Base-by-base conservation (phyloP, 371 early-diverging fungal species). In the Funneliformis caledonium region DNA sequence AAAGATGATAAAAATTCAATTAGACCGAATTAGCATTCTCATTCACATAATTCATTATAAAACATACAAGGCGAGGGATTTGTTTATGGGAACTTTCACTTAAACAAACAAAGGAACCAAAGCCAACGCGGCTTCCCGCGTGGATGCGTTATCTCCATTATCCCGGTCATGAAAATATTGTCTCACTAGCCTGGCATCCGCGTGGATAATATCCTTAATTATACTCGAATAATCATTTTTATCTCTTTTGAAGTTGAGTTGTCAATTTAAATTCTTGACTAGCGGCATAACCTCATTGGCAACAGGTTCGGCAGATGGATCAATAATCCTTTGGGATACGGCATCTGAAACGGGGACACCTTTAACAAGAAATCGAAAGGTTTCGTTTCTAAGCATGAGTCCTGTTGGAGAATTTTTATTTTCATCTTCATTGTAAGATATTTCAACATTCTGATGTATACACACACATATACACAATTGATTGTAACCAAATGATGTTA, bases 91-190 rank as follows among this genome's bases (percentile, higher is more conserved):
- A 79, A 50, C 16, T 79, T 16, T 48, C 79, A 79, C 42, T 79
- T 50, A n/a, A 67, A 16, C 79, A 79, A 12, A 50, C 31, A 52
- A 79, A 31, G 45, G 47, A 14, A 45, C 64, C 77, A 7, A 8
- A 7, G 22, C 12, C 70, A 56, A n/a, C 52, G 14, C 48, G 33
- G 22, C 37, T 76, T n/a, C 19, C 16, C 6, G 70, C 79, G 16
- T 79, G 79, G 79, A 79, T 79, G 79, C 79, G 62, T 69, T 70
- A 79, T 68, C 42, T 79, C 43, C 45, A 79, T 52, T 79, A 70
- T n/a, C 79, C 79, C 12, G 79, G 79, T 2, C 79, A 79, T 31
- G 79, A 79, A 37, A 79, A 69, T 45, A 69, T 79, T 26, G 79
- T 79, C 10, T 67, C 79, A 60, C n/a, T 79, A 19, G 79, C 70